These are phyloP conservation scores for Macrolepiota albuminosa DNA, from an alignment of 768 basidiomycete genomes.

Conservation along the genomic window DNA sequence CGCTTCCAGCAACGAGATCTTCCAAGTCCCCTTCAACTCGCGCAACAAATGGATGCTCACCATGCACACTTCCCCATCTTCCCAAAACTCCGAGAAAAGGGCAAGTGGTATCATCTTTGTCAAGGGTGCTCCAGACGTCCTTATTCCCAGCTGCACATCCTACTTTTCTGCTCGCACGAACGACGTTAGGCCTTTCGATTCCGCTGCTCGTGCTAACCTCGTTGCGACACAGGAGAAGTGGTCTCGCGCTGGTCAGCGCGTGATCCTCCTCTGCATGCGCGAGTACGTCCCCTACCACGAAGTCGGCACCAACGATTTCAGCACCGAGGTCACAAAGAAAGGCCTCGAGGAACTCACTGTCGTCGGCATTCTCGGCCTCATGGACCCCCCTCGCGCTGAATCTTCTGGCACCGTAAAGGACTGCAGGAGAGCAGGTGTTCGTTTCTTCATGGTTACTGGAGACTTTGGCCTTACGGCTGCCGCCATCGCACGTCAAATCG, in stretches of 20 bases:
- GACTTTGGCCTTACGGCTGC: conserved; percentile 51
- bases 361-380: conserved; percentile 48
- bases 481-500: conserved; percentile 42
- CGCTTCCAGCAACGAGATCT: conserved; percentile 21
- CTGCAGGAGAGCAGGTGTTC: conserved; percentile 46
- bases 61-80: conserved; percentile 21
- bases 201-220: conserved; percentile 16
- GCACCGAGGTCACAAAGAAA: conserved; percentile 34
- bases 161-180: conserved; percentile 11
- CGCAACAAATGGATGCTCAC: conserved; percentile 59
- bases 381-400: conserved; percentile 51
- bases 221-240: conserved; percentile 31
- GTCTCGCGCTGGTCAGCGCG: conserved; percentile 48
- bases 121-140: conserved; percentile 57
- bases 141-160: conserved; percentile 35
- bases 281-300: conserved; percentile 17
- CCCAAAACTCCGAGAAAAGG: conserved; percentile 4
- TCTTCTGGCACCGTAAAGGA: conserved; percentile 39
- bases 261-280: conserved; percentile 41
- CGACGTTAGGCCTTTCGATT: conserved; percentile 24
- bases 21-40: conserved; percentile 42
- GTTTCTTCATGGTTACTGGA: conserved; percentile 54
- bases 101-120: conserved; percentile 32
- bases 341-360: conserved; percentile 37
- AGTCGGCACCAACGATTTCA: conserved; percentile 16